A percentile compares a stretch with the other conserved stretches of the same genome.
These are phyloP conservation scores for Vitis hybrid DNA, from an alignment of 177 flowering plant species.

Conservation along the genomic window DNA sequence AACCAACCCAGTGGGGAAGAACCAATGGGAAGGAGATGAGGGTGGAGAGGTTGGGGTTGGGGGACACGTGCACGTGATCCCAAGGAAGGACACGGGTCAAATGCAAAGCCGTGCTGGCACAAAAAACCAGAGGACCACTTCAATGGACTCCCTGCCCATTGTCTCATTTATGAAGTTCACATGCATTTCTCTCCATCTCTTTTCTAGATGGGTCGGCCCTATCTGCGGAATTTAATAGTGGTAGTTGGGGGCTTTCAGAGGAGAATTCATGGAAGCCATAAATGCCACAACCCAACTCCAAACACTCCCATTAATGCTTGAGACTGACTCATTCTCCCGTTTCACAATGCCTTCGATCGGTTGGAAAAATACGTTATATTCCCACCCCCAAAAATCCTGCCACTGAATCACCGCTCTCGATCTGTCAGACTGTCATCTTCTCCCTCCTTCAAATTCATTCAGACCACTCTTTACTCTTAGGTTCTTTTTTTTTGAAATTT, in stretches of 20 bases:
- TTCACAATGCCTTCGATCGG: too few species aligned
- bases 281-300: background rate
- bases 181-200: conserved; percentile 8
- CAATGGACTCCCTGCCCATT: background rate
- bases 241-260: conserved; percentile 1
- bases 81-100: background rate
- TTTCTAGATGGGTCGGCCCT: background rate
- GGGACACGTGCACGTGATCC: too few species aligned
- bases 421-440: too few species aligned
- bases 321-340: too few species aligned
- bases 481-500: too few species aligned
- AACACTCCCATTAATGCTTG: background rate
- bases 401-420: too few species aligned
- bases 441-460: too few species aligned
- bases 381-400: too few species aligned
- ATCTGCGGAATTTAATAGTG: background rate
- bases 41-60: background rate
- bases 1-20: too few species aligned
- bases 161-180: conserved; percentile 26
- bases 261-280: background rate
- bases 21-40: background rate
- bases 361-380: too few species aligned
- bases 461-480: too few species aligned
- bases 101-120: conserved; percentile 1
- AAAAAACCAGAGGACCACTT: background rate